Percentiles rank a stretch among this genome's conserved stretches.
Evolutionary conservation across 768 basidiomycete genomes (phyloP).

Genomic region (Agaricus subrufescens): DNA sequence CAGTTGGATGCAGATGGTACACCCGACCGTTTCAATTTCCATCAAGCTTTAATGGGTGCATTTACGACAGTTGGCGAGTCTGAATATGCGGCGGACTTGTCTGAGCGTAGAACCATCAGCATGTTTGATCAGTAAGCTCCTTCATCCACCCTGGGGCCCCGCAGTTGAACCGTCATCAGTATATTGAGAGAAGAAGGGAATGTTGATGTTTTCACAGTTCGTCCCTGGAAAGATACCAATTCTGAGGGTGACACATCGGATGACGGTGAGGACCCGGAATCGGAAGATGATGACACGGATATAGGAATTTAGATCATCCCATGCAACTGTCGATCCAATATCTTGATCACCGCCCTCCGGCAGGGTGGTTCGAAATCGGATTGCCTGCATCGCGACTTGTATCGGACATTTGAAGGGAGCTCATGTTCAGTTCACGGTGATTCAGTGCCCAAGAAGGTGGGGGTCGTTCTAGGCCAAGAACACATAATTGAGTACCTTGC

Average conservation of each 20-base stretch:
- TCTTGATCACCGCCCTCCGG: no score
- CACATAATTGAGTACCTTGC: no score
- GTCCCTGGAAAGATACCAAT: conserved; percentile 26
- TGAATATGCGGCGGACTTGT: conserved; percentile 19
- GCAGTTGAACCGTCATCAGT: conserved; percentile 25
- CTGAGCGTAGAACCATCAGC: conserved; percentile 50
- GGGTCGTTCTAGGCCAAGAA: no score
- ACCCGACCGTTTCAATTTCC: conserved; percentile 30
- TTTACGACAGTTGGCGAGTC: conserved; percentile 23
- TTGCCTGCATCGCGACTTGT: not conserved
- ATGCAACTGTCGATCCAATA: no score
- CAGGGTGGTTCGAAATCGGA: not conserved
- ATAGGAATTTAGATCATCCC: not conserved
- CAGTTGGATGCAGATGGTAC: conserved; percentile 28
- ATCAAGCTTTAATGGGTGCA: conserved; percentile 27
- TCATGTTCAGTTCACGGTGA: no score
- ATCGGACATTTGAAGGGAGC: no score
- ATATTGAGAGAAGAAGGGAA: conserved; percentile 56
- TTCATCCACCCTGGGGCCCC: not conserved
- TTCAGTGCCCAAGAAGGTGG: no score
- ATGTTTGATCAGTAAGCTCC: conserved; percentile 66
- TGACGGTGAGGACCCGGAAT: conserved; percentile 19
- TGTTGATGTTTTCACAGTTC: conserved; percentile 47
- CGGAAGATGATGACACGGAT: conserved; percentile 3
- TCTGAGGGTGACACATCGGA: conserved; percentile 22